Percentiles rank a stretch among this genome's conserved stretches.
phyloP scores from a whole-genome alignment of 2,329 filamentous ascomycete genomes.

The Ascosphaera aggregata region DNA sequence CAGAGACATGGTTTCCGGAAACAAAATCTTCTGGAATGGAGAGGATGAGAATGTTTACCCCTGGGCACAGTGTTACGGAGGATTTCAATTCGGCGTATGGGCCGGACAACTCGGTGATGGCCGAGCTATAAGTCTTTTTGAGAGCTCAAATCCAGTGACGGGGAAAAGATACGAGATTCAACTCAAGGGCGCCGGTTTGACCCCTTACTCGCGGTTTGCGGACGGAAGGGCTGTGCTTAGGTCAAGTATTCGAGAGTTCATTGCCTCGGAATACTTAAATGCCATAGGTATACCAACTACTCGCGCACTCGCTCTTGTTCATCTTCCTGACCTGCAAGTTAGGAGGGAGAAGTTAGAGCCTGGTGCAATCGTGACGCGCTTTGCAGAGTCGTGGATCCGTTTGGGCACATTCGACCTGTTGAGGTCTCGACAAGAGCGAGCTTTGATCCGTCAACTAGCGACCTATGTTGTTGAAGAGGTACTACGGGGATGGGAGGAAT shows the following conservation, averaged over 20 bases:
- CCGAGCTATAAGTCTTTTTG: slow-evolving; percentile 79
- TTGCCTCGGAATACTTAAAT: slow-evolving; percentile 75
- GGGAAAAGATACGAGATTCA: slow-evolving; percentile 70
- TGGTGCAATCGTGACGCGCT: slow-evolving; percentile 76
- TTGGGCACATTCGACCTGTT: slow-evolving; percentile 95
- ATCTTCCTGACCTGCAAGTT: slow-evolving; percentile 50
- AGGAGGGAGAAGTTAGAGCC: slow-evolving; percentile 62
- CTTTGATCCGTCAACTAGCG: slow-evolving; percentile 47
- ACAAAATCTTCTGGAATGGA: slow-evolving; percentile 54
- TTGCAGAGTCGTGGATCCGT: slow-evolving; percentile 76
- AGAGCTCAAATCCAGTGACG: slow-evolving; percentile 52
- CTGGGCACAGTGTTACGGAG: slow-evolving; percentile 97
- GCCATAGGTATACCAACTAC: slow-evolving; percentile 72
- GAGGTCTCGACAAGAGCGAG: slow-evolving; percentile 55
- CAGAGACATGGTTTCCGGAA: slow-evolving; percentile 54
- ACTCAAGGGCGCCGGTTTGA: slow-evolving; percentile 79
- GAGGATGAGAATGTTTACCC: slow-evolving; percentile 66
- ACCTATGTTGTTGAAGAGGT: slow-evolving; percentile 76
- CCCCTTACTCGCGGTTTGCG: slow-evolving; percentile 88
- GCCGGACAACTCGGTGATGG: slow-evolving; percentile 91
- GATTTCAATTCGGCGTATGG: slow-evolving; percentile 52
- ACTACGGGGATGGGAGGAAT: slow-evolving; percentile 64
- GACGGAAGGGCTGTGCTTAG: slow-evolving; percentile 86
- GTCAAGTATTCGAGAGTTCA: slow-evolving; percentile 81
- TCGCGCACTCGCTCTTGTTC: slow-evolving; percentile 58